These are phyloP conservation scores for Aspergillus avenaceus DNA, from an alignment of 495 filamentous ascomycete species.

Conservation along the genomic window DNA sequence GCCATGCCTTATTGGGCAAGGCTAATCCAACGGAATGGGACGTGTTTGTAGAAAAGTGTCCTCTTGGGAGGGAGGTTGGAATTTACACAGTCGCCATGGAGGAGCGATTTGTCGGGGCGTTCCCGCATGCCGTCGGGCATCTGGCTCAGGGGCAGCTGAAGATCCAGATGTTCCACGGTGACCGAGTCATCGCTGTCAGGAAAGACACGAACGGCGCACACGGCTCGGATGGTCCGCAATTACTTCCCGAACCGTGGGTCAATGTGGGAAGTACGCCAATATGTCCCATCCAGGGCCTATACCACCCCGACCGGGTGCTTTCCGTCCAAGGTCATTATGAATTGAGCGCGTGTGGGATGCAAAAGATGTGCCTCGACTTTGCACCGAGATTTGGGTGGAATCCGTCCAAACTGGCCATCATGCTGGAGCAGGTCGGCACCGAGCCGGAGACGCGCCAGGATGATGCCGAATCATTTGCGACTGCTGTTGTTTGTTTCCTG, in stretches of 20 bases:
- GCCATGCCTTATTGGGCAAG: slow-evolving; percentile 23
- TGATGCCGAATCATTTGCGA: neutral
- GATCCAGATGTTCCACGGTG: slow-evolving; percentile 38
- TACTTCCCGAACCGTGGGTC: slow-evolving; percentile 25
- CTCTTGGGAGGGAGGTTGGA: slow-evolving; percentile 29
- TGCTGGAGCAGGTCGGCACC: neutral
- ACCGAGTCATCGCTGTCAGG: slow-evolving; percentile 24
- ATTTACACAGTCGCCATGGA: slow-evolving; percentile 25
- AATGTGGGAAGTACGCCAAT: slow-evolving; percentile 29
- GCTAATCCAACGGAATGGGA: slow-evolving; percentile 7
- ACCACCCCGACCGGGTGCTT: slow-evolving; percentile 26
- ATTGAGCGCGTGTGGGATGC: slow-evolving; percentile 28
- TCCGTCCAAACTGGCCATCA: neutral
- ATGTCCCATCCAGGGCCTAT: slow-evolving; percentile 39
- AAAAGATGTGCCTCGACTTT: neutral
- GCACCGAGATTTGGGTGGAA: neutral
- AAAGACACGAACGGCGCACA: neutral
- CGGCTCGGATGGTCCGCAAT: neutral
- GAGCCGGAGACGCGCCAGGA: neutral
- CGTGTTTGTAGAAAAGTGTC: slow-evolving; percentile 26
- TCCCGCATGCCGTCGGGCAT: slow-evolving; percentile 13
- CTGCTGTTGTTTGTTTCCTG: neutral
- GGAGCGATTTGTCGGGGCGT: slow-evolving; percentile 18
- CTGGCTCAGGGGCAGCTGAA: slow-evolving; percentile 17
- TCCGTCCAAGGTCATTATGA: slow-evolving; percentile 37